Conservation (phyloP, 2,329 filamentous ascomycete species). For the Endothia cerciana region DNA sequence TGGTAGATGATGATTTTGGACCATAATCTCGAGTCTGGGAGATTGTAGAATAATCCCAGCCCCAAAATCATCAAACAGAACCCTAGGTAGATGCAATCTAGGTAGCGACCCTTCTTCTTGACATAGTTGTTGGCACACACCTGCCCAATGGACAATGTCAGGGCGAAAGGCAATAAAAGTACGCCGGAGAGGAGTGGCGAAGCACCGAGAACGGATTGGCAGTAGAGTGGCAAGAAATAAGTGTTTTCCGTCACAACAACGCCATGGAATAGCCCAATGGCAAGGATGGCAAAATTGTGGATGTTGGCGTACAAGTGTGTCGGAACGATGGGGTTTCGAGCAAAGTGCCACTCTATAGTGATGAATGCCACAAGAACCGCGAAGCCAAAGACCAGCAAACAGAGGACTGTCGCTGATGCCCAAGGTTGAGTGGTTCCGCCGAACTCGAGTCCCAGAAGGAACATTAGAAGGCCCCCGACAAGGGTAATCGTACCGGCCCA, state of each 20-base stretch:
- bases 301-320: constrained; percentile 70
- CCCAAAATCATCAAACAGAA: constrained; percentile 65
- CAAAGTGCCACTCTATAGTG: constrained; percentile 72
- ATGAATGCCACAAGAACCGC: constrained; percentile 68
- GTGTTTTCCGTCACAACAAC: constrained; percentile 42
- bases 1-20: constrained; percentile 63
- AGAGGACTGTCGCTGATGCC: constrained; percentile 75
- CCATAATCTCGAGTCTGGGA: constrained; percentile 59
- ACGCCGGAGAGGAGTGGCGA: constrained; percentile 71
- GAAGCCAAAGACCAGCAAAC: constrained; percentile 75
- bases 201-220: constrained; percentile 74
- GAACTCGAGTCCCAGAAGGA: constrained; percentile 84
- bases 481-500: constrained; percentile 62
- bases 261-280: constrained; percentile 51
- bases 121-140: constrained; percentile 43
- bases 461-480: constrained; percentile 80
- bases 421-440: constrained; percentile 78
- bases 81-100: constrained; percentile 61
- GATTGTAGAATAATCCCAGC: constrained; percentile 65
- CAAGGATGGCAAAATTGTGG: constrained; percentile 77
- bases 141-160: constrained; percentile 43
- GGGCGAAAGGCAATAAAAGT: constrained; percentile 64
- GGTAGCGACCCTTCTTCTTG: constrained; percentile 69
- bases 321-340: constrained; percentile 79
- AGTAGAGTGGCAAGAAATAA: constrained; percentile 86